phyloP scores from a whole-genome alignment of 1,284 basidiomycete genomes.

The Ustilago shanxiensis region DNA sequence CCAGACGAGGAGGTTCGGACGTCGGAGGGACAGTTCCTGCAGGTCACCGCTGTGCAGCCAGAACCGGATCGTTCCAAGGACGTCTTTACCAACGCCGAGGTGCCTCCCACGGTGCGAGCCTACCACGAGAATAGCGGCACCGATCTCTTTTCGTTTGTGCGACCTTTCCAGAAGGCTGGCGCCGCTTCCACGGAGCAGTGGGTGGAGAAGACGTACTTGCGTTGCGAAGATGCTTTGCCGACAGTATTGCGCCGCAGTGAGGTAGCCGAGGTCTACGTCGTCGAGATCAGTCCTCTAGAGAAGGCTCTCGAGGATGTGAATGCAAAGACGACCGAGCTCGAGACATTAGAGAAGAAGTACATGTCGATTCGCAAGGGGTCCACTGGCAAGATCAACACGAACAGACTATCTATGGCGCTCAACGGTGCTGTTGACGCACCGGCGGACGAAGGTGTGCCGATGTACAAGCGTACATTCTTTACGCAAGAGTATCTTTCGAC shows the following conservation, averaged over 20 bases:
- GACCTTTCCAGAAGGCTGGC: slow-evolving; percentile 66
- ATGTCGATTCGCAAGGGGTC: slow-evolving; percentile 80
- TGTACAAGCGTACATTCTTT: slow-evolving; percentile 76
- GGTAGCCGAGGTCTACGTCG: slow-evolving; percentile 80
- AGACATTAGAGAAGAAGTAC: slow-evolving; percentile 79
- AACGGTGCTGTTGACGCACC: slow-evolving; percentile 90
- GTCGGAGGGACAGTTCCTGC: slow-evolving; percentile 70
- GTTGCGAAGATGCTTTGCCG: slow-evolving; percentile 85
- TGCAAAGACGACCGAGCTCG: slow-evolving; percentile 81
- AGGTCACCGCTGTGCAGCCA: slow-evolving; percentile 85
- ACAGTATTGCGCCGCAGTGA: slow-evolving; percentile 91
- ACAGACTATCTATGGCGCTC: slow-evolving; percentile 86
- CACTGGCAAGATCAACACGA: slow-evolving; percentile 77
- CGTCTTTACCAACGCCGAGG: slow-evolving; percentile 87
- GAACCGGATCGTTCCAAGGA: slow-evolving; percentile 84
- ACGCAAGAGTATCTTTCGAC: slow-evolving; percentile 77
- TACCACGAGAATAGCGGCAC: slow-evolving; percentile 83
- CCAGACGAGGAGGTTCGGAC: slow-evolving; percentile 75
- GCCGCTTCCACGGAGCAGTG: slow-evolving; percentile 72
- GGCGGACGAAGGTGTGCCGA: slow-evolving; percentile 79
- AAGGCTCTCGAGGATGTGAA: slow-evolving; percentile 85
- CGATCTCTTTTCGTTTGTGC: slow-evolving; percentile 76
- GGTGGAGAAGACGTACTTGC: slow-evolving; percentile 79
- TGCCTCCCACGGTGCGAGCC: slow-evolving; percentile 81
- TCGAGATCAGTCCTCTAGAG: slow-evolving; percentile 88